Evolutionary conservation across 805 yeast genomes (phyloP).

Genomic region (Komagataella pastoris): DNA sequence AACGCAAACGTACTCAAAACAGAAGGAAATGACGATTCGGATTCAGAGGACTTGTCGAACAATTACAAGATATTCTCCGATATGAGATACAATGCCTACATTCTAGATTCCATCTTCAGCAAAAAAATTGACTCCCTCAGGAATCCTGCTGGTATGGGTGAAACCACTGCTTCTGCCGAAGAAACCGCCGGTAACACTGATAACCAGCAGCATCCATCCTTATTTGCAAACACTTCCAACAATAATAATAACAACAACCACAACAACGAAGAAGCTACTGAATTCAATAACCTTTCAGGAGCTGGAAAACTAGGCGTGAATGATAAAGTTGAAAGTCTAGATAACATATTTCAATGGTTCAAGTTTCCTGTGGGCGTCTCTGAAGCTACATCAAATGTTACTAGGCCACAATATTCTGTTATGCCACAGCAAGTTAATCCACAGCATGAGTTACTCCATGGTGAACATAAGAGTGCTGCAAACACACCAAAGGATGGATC

Average conservation of each 20-base stretch:
- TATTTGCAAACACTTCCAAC: background rate
- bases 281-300: background rate
- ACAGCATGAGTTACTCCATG: background rate
- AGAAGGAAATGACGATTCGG: slow-evolving; percentile 11
- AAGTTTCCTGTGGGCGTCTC: slow-evolving; percentile 4
- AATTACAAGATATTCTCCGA: slow-evolving; percentile 20
- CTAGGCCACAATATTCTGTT: background rate
- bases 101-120: slow-evolving; percentile 13
- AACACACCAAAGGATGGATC: background rate
- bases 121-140: slow-evolving; percentile 8
- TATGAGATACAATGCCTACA: slow-evolving; percentile 15
- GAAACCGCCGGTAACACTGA: background rate
- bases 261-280: background rate
- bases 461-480: background rate
- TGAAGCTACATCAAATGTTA: background rate
- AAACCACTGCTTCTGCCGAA: background rate
- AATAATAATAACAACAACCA: background rate
- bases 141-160: background rate
- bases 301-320: background rate
- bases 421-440: background rate
- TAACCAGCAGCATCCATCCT: background rate
- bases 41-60: slow-evolving; percentile 7
- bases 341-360: slow-evolving; percentile 7
- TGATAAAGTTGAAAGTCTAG: slow-evolving; percentile 3
- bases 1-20: background rate